Percentiles rank a stretch among this genome's conserved stretches.
phyloP scores from a whole-genome alignment of 768 basidiomycete species.

The Lactarius sp. region DNA sequence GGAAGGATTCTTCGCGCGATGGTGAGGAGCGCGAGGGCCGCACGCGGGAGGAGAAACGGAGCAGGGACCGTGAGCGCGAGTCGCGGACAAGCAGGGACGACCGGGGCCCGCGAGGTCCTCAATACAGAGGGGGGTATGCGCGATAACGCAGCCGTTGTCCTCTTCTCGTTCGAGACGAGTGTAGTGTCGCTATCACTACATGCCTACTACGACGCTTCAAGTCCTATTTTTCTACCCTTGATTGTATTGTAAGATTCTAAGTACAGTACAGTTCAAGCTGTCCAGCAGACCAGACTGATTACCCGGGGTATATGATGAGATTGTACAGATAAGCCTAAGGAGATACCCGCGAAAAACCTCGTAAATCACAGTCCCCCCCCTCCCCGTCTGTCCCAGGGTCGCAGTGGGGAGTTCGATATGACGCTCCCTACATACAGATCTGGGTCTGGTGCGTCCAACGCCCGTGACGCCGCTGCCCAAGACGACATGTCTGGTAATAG shows the following conservation, averaged over 20 bases:
- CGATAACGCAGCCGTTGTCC: constrained; percentile 18
- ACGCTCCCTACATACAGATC: constrained; percentile 20
- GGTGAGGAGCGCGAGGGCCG: constrained; percentile 20
- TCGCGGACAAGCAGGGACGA: constrained; percentile 17
- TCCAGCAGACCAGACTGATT: neutral
- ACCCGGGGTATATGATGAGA: neutral
- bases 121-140: constrained; percentile 33
- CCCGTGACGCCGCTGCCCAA: constrained; percentile 33
- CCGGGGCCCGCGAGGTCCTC: constrained; percentile 29
- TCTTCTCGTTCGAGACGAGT: neutral
- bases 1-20: neutral
- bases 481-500: constrained; percentile 36
- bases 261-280: neutral
- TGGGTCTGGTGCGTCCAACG: constrained; percentile 26
- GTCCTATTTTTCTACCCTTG: neutral
- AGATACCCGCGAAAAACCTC: neutral
- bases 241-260: neutral
- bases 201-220: neutral
- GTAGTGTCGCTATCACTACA: neutral
- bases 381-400: neutral
- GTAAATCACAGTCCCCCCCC: neutral
- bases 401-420: constrained; percentile 2
- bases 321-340: neutral
- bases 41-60: constrained; percentile 18
- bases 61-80: constrained; percentile 10